Evolutionary conservation across 495 filamentous ascomycete species (phyloP).

Genomic region (Cercophora newfieldiana): DNA sequence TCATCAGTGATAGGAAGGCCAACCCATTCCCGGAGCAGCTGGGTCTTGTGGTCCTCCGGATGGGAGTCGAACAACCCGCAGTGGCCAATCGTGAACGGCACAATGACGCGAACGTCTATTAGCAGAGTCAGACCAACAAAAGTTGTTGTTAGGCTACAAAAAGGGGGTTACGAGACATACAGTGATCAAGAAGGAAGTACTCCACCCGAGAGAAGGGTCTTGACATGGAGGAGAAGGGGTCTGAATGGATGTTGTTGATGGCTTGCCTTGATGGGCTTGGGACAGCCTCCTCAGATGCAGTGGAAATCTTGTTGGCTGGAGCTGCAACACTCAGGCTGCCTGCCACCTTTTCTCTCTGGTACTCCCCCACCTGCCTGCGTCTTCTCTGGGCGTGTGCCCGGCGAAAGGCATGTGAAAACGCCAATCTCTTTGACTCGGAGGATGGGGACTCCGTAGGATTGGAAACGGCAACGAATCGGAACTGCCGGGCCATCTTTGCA

Average conservation of each 20-base stretch:
- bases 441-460: conserved; percentile 11
- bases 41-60: conserved; percentile 14
- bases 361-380: conserved; percentile 1
- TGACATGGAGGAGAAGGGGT: conserved; percentile 16
- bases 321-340: background rate
- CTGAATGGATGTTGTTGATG: conserved; percentile 12
- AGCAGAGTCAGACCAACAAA: too few species aligned
- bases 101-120: conserved; percentile 14
- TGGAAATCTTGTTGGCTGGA: background rate
- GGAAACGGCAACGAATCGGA: conserved; percentile 14
- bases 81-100: conserved; percentile 16
- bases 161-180: conserved; percentile 11
- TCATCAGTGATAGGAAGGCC: conserved; percentile 20
- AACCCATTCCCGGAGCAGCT: conserved; percentile 22
- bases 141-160: too few species aligned
- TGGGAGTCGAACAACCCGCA: conserved; percentile 19
- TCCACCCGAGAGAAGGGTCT: conserved; percentile 16
- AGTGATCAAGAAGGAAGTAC: conserved; percentile 19
- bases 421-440: conserved; percentile 14
- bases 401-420: conserved; percentile 19
- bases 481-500: conserved; percentile 11
- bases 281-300: background rate
- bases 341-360: background rate
- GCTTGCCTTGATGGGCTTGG: conserved; percentile 4
- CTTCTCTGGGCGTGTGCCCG: conserved; percentile 18